Base-by-base conservation (phyloP, 1,284 basidiomycete species). In the Sporisorium graminicola region DNA sequence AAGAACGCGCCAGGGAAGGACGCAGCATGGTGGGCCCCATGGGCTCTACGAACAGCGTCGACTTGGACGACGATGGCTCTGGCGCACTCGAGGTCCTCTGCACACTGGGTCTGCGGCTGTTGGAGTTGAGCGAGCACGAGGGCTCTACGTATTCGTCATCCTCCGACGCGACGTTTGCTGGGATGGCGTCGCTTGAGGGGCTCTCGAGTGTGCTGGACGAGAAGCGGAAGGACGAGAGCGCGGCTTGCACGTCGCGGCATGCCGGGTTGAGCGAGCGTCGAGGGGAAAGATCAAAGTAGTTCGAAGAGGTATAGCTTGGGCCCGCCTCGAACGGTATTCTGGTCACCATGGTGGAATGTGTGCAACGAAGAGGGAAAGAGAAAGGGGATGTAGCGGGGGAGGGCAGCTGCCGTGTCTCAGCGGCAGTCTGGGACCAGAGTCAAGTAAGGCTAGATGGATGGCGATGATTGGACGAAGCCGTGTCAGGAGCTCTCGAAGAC, bases 41-140 rank as follows among this genome's bases (percentile, higher is more conserved):
- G 7, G 68, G 24, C 24, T 67, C 65, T 22, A 76, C 68, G 14
- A 72, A 72, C 33, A 76, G 40, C 5, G 64, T 40, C 2, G 58
- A 18, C 26, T 57, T 65, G 35, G 69, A 65, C 10, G 62, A 60
- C 12, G 62, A 55, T 0, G 74, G 54, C 31, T 77, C 70, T 3
- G 74, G 74, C 12, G 66, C 70, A 31, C 69, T 73, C 3, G 74
- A 62, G 8, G 70, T 64, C 44, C 74, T 63, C 53, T 73, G 69
- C 1, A 77, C 74, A 22, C 70, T 73, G 16, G 70, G 74, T 60
- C 74, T 50, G 18, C 59, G 74, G 55, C 64, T 70, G 54, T 33
- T 44, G 9, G 52, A 24, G n/a, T 65, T 58, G 54, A 47, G 40
- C 37, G 52, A 50, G 31, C 50, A 59, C 8, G 46, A 54, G 7